phyloP scores from a whole-genome alignment of 2,329 filamentous ascomycete species.

The Aspergillus calidoustus region DNA sequence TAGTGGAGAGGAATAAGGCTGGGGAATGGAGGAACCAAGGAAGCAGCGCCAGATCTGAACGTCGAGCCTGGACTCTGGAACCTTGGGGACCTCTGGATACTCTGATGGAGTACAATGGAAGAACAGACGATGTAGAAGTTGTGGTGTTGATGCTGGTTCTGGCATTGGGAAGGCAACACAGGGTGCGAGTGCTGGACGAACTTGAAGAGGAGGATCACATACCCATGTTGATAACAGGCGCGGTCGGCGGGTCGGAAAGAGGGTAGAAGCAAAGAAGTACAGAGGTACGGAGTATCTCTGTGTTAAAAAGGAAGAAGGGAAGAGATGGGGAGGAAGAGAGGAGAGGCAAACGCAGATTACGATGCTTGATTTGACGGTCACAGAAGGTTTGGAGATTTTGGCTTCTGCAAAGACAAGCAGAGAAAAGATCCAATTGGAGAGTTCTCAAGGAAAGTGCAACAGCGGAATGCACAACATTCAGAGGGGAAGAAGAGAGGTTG shows the following conservation, averaged over 20 bases:
- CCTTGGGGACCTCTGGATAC: not conserved
- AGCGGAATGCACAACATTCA: not conserved
- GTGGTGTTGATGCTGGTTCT: slow-evolving; percentile 6
- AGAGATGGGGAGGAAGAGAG: not conserved
- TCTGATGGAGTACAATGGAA: not conserved
- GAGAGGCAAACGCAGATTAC: slow-evolving; percentile 1
- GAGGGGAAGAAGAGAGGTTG: not conserved
- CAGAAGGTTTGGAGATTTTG: slow-evolving; percentile 6
- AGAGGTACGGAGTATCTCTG: not conserved
- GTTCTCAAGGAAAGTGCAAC: not conserved
- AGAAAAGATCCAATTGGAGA: slow-evolving; percentile 13
- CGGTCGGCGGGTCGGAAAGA: slow-evolving; percentile 4
- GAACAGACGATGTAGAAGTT: not conserved
- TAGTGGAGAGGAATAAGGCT: slow-evolving; percentile 9
- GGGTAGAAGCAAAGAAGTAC: slow-evolving; percentile 4
- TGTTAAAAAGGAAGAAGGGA: not conserved
- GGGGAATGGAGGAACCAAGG: slow-evolving; percentile 18
- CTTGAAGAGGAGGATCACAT: slow-evolving; percentile 16
- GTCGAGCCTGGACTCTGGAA: slow-evolving; percentile 4
- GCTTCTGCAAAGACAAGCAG: not conserved
- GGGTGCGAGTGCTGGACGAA: not conserved
- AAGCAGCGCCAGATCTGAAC: slow-evolving; percentile 14
- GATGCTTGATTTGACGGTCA: slow-evolving; percentile 12
- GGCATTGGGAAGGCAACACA: not conserved
- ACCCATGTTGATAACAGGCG: slow-evolving; percentile 26